Base-by-base conservation (phyloP, 2,329 filamentous ascomycete species). In the Delphinella strobiligena region DNA sequence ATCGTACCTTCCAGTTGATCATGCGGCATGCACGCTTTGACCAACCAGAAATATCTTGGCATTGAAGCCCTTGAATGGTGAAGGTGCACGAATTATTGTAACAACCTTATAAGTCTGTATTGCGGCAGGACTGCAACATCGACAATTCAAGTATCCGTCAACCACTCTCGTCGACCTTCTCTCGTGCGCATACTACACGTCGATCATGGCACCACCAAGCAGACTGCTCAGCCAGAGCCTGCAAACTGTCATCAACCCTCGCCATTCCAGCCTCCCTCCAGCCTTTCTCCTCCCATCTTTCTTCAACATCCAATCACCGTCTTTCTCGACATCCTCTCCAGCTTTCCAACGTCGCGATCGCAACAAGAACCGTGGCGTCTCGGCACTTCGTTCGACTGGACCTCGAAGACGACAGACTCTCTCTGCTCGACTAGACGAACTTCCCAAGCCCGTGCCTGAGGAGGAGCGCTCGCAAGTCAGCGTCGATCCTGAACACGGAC, bases 321-420 rank as follows among this genome's bases (percentile, higher is more conserved):
- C 49, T 41, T 58, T 56, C 49, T 54, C 52, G 34, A 51, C 51
- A 31, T 49, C 49, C 19, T 43, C 47, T 17, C 24, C 44, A 11
- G 37, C 34, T 34, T 37, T 44, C 19, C 53, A 51, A 29, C 30
- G 30, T n/a, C 75, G 77, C 55, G 88, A 95, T 66, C 76, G 75
- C 64, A 95, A 85, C 68, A 78, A 73, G 48, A 66, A 75, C 45
- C 82, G 91, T 45, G 89, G 87, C 33, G 75, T 94, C 38, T 94
- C 86, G 41, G 81, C 79, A 17, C 71, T 93, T 42, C 79, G 83
- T 49, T 72, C 81, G 36, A 86, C 82, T 1, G 88, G 88, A 14
- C 47, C 62, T 5, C 59, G 61, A 1, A 77, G 78, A 4, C 75
- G 78, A 38, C 77, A 82, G 56, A 75, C 72, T n/a, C 67, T 93